phyloP scores from a whole-genome alignment of 192 early-diverging fungal species.

The Backusella circina region DNA sequence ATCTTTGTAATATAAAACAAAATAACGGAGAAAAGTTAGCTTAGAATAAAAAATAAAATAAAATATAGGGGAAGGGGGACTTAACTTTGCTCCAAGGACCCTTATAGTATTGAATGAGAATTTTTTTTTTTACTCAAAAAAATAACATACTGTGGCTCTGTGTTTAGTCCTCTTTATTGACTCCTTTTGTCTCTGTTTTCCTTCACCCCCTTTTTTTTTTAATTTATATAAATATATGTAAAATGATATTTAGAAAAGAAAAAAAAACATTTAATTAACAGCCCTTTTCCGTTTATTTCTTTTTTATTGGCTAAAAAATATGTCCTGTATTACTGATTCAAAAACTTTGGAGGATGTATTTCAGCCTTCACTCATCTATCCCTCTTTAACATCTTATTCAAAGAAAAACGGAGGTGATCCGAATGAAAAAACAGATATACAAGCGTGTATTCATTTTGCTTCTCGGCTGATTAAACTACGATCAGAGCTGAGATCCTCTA shows the following conservation, averaged over 20 bases:
- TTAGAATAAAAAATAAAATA: background rate
- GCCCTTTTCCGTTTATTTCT: background rate
- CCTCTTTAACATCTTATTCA: background rate
- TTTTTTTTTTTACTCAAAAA: background rate
- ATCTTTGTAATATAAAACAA: background rate
- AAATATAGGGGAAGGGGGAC: background rate
- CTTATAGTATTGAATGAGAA: background rate
- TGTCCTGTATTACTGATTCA: background rate
- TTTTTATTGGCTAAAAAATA: background rate
- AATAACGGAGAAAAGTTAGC: background rate
- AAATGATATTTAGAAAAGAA: background rate
- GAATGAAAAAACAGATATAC: background rate
- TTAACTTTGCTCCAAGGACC: background rate
- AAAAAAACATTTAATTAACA: background rate
- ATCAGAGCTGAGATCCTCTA: background rate
- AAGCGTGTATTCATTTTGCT: slow-evolving; percentile 2
- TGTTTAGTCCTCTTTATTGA: background rate
- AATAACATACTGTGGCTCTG: background rate
- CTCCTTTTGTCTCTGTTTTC: background rate
- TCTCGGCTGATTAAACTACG: background rate
- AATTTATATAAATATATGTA: background rate
- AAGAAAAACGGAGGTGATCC: background rate
- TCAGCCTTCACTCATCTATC: slow-evolving; percentile 1
- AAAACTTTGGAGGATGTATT: background rate
- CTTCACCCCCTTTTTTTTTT: background rate